Evolutionary conservation across 2,329 filamentous ascomycete species (phyloP).

Genomic region (Cordyceps farinosa): DNA sequence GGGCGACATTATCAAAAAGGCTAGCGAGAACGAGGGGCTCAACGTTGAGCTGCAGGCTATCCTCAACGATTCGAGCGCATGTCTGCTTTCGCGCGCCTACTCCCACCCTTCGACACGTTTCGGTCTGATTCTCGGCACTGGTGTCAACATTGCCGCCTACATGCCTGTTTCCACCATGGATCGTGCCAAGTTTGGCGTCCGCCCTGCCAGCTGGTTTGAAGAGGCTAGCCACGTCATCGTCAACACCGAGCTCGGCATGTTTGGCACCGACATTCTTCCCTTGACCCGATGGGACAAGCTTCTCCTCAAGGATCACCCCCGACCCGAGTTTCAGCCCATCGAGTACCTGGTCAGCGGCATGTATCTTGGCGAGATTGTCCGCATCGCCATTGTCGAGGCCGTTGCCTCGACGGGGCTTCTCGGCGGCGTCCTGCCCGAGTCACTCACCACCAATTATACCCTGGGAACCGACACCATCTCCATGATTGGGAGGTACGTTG

Average conservation of each 20-base stretch:
- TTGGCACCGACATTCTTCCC: constrained; percentile 56
- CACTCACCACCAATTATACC: constrained; percentile 50
- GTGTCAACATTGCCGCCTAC: constrained; percentile 63
- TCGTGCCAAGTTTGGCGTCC: constrained; percentile 52
- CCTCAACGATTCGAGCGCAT: constrained; percentile 65
- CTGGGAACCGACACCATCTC: constrained; percentile 60
- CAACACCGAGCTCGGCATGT: constrained; percentile 67
- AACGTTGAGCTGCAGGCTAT: constrained; percentile 57
- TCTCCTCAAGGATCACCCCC: constrained; percentile 50
- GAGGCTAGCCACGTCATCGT: constrained; percentile 60
- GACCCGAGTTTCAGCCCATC: constrained; percentile 59
- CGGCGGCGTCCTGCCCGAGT: constrained; percentile 54
- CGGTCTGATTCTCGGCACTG: constrained; percentile 64
- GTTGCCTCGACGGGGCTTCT: constrained; percentile 52
- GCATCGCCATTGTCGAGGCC: constrained; percentile 56
- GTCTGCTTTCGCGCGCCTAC: constrained; percentile 62
- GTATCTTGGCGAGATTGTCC: constrained; percentile 63
- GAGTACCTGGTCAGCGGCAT: constrained; percentile 62
- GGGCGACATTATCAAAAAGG: constrained; percentile 53
- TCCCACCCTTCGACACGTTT: constrained; percentile 56
- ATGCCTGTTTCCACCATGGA: constrained; percentile 56
- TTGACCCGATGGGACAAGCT: constrained; percentile 58
- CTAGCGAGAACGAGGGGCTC: constrained; percentile 50
- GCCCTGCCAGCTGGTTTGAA: constrained; percentile 54
- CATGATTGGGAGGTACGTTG: constrained; percentile 52